Conservation (phyloP, 768 basidiomycete species). For the Clathrus columnatus region DNA sequence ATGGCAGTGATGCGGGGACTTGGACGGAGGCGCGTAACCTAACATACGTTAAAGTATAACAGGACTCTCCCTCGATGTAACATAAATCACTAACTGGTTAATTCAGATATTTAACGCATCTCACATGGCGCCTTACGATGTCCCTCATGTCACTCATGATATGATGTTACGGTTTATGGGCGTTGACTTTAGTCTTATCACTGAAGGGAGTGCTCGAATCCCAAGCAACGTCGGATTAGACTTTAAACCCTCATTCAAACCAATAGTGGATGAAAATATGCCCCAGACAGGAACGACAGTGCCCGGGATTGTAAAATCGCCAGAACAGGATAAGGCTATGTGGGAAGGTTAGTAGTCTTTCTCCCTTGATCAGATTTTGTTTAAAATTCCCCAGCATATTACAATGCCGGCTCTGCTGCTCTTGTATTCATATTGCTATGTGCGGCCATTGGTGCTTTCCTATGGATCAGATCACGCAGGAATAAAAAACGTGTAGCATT, state of each 20-base stretch:
- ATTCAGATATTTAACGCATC: constrained; percentile 84
- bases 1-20: constrained; percentile 70
- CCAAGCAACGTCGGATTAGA: constrained; percentile 72
- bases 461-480: constrained; percentile 62
- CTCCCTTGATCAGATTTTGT: neutral
- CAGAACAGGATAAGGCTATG: constrained; percentile 74
- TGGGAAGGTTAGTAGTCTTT: constrained; percentile 65
- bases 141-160: constrained; percentile 84
- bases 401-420: constrained; percentile 84
- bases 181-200: constrained; percentile 74
- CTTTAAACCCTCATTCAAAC: constrained; percentile 54
- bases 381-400: constrained; percentile 56
- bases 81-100: neutral
- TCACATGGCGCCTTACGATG: constrained; percentile 91
- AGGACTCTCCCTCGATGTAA: neutral
- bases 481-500: constrained; percentile 32
- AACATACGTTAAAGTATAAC: constrained; percentile 79
- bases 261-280: constrained; percentile 31
- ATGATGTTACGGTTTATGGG: constrained; percentile 99
- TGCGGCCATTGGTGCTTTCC: constrained; percentile 56
- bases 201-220: constrained; percentile 72
- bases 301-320: constrained; percentile 41
- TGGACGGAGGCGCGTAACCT: constrained; percentile 88
- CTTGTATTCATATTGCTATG: constrained; percentile 73
- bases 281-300: constrained; percentile 25